Conservation (phyloP, 495 filamentous ascomycete species). For the Penicillium steckii region DNA sequence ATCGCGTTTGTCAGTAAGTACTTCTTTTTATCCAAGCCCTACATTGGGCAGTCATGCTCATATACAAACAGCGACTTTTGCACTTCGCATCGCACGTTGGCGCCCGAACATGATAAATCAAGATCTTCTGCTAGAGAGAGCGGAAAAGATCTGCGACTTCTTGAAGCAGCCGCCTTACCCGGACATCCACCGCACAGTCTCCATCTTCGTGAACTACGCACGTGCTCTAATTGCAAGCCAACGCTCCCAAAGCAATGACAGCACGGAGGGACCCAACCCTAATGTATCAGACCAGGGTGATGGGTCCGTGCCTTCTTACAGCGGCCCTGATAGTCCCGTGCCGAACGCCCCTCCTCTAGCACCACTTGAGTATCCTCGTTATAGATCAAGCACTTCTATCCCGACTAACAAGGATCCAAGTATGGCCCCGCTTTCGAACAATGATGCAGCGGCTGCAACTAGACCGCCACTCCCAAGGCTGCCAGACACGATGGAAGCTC, state of each 20-base stretch:
- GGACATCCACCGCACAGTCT: slow-evolving; percentile 44
- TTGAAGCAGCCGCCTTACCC: slow-evolving; percentile 44
- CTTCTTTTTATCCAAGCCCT: slow-evolving; percentile 3
- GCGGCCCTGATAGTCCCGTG: slow-evolving; percentile 19
- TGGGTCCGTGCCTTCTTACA: slow-evolving; percentile 12
- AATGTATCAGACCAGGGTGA: slow-evolving; percentile 18
- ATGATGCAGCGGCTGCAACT: slow-evolving; percentile 20
- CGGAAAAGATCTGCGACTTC: slow-evolving; percentile 38
- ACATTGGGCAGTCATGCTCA: slow-evolving; percentile 2
- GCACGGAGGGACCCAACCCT: slow-evolving; percentile 17
- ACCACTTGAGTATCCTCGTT: slow-evolving; percentile 21
- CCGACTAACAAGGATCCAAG: slow-evolving; percentile 24
- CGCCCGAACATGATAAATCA: slow-evolving; percentile 40
- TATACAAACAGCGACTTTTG: slow-evolving; percentile 34
- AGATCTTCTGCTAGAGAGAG: slow-evolving; percentile 33
- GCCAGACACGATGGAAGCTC: slow-evolving; percentile 38
- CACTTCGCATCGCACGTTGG: slow-evolving; percentile 42
- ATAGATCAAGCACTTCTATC: slow-evolving; percentile 16
- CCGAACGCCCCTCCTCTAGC: slow-evolving; percentile 20
- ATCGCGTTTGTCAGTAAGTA: slow-evolving; percentile 44
- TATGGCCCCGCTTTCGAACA: slow-evolving; percentile 19
- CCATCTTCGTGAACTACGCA: slow-evolving; percentile 44
- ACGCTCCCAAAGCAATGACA: slow-evolving; percentile 19
- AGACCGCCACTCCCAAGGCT: slow-evolving; percentile 32
- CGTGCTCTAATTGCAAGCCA: slow-evolving; percentile 38